These are phyloP conservation scores for Malus hybrid DNA, from an alignment of 331 rosid species.

Conservation along the genomic window DNA sequence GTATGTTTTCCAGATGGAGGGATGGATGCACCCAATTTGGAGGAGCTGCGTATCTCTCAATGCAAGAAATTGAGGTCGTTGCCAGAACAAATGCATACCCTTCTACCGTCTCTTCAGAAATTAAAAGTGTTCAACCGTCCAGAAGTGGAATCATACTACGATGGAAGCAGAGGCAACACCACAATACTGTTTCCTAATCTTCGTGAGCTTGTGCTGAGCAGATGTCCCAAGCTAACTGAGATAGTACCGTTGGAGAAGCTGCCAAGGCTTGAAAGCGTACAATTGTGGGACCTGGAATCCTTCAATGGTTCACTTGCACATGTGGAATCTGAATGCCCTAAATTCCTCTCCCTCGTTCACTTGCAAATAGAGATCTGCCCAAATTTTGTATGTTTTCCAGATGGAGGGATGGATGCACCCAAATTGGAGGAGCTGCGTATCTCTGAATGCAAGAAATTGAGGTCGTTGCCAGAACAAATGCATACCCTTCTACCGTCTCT, in stretches of 20 bases:
- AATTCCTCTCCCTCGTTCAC: neutral
- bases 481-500: no score
- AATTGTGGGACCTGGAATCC: rapidly evolving
- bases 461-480: neutral
- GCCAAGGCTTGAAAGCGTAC: neutral
- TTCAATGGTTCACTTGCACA: neutral
- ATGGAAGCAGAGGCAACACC: neutral
- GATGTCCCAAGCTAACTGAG: neutral
- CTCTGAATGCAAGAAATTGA: neutral
- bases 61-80: neutral
- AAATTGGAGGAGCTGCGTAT: neutral
- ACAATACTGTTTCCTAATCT: neutral
- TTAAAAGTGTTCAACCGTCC: no score
- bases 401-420: neutral
- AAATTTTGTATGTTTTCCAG: neutral
- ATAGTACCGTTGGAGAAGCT: neutral
- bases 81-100: neutral
- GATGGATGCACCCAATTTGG: neutral
- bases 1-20: neutral
- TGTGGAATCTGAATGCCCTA: neutral
- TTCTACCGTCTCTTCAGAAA: no score
- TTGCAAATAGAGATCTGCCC: neutral
- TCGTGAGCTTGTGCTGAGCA: neutral
- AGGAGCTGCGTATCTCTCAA: neutral
- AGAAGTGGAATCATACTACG: neutral